Base-by-base conservation (phyloP, 352 stramenopile species). In the Globisporangium okanoganense region DNA sequence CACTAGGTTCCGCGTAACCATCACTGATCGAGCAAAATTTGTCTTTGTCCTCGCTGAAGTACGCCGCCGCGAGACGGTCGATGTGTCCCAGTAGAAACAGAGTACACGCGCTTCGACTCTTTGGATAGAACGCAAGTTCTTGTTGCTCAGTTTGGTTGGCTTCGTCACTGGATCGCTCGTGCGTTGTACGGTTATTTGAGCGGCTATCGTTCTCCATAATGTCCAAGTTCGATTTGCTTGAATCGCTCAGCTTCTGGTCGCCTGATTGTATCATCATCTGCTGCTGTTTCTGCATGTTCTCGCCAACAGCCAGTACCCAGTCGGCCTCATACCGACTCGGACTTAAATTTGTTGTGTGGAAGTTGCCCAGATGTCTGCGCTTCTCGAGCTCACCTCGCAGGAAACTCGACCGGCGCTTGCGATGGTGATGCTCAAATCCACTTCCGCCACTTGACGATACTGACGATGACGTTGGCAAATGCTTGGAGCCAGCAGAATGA, bases 11-110 rank as follows among this genome's bases (percentile, higher is more conserved):
- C 20, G 43, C 43, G 20, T 8, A 24, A 9, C 8, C 43, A 9
- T 49, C 43, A 16, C 20, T 16, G 18, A 41, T 55, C 4, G 10
- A 25, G 16, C 27, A 29, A 14, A 24, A 22, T 10, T 47, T 41
- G 58, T 59, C 52, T 18, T 36, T 35, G 45, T 47, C 31, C 53
- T 72, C 62, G 12, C 49, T 16, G 22, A 74, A 45, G 53, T 81
- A 82, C 1, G 64, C 55, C 0, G 60, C 31, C 3, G 73, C 66
- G 27, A 85, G 62, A 7, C 76, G 73, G 44, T 82, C 73, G 1
- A 85, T 58, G 58, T 85, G 73, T 0, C 73, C 73, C n/a, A 72
- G 29, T n/a, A 85, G 64, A 25, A 73, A 82, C 24, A 84, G 61
- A n/a, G 69, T 45, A 25, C 60, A 60, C n/a, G 40, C 58, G 35